Evolutionary conservation across 2,329 filamentous ascomycete species (phyloP), one percentile per base, ranked within the genome.

Genomic region (Fusarium stilboides): DNA sequence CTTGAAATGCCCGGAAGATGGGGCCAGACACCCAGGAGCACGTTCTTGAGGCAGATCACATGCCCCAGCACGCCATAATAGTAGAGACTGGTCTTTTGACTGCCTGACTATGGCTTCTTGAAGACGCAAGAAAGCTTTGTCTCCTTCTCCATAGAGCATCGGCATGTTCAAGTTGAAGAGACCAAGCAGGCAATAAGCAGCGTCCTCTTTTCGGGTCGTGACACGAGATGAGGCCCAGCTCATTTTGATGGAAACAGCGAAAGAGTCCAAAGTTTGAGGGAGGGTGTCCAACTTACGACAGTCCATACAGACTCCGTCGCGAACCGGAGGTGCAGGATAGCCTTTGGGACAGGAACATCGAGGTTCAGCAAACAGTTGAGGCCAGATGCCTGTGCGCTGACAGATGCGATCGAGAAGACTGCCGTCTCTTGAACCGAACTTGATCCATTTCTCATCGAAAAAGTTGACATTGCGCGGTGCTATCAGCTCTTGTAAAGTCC

Each of bases 401-500:
- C 67, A 71, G 9, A 74, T 55, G 2, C 59, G 62, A 8, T 44
- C 15, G 3, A 65, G 67, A n/a, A 78, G 49, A 20, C 62, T 5
- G 1, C 22, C n/a, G 28, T 70, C 60, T 45, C 72, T 75, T 12
- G 65, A 71, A 1, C 77, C 77, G 17, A 78, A 65, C 4, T 62
- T 61, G 3, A 61, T 51, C 77, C 76, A 79, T 12, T 66, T 33
- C 1, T 47, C 34, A 9, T 77, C 73, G 45, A 75, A 78, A 31
- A 78, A 78, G 20, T 70, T 67, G 15, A 78, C 70, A 13, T 40
- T 50, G 6, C 57, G 58, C 1, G 76, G 77, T 0, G 76, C 77
- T 24, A 78, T 69, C 22, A 79, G 62, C 56, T 78, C 76, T n/a
- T 77, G 74, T 3, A 78, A 46, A 3, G 73, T 74, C 72, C 73